Conservation (phyloP, 441 rosid species). For the Gossypium aridum region DNA sequence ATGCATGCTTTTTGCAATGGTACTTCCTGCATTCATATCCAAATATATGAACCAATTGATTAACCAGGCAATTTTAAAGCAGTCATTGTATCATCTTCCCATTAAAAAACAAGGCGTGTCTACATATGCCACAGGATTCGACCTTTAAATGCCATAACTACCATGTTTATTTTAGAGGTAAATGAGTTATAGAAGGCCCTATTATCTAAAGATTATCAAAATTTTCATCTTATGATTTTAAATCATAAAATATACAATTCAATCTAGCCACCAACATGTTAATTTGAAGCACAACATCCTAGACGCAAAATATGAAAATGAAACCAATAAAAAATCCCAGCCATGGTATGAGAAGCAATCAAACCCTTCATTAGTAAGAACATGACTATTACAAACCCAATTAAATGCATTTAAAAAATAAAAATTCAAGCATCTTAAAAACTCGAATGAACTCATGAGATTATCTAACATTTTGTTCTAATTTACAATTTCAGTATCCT, state of each 20-base stretch:
- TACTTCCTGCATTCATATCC: conserved; percentile 1
- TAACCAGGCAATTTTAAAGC: not conserved
- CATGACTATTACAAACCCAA: not conserved
- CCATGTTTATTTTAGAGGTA: not conserved
- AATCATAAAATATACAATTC: conserved; percentile 3
- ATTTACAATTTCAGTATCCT: not conserved
- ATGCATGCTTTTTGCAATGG: conserved; percentile 5
- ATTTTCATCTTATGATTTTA: not conserved
- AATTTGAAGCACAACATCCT: not conserved
- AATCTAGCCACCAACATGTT: not conserved
- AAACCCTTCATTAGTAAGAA: not conserved
- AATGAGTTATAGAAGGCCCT: not conserved
- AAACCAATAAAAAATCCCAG: not conserved
- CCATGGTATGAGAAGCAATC: not conserved
- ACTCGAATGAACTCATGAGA: not conserved
- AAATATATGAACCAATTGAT: not conserved
- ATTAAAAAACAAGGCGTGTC: not conserved
- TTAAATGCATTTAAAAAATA: not conserved
- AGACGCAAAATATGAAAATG: not conserved
- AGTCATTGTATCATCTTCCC: not conserved
- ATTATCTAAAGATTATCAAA: not conserved
- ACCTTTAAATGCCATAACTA: not conserved
- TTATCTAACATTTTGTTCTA: not conserved
- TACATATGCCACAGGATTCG: not conserved
- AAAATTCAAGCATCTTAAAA: not conserved